Percentiles rank a stretch among this genome's conserved stretches.
Conservation (phyloP, 441 rosid species). For the Gossypium trilobum region DNA sequence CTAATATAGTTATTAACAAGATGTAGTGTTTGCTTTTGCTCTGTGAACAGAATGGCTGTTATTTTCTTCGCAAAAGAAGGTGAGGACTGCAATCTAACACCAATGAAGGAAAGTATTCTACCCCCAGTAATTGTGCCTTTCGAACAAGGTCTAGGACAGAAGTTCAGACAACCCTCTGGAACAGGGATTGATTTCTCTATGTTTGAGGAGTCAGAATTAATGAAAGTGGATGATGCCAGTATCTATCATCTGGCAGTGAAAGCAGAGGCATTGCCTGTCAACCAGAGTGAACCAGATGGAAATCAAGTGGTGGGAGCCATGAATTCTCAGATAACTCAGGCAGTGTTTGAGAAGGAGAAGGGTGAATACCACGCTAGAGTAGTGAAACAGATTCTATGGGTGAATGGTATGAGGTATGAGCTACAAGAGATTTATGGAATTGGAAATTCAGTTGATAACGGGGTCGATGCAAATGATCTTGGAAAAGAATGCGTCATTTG, state of each 20-base stretch:
- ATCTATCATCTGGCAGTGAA: conserved; percentile 70
- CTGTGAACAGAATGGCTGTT: conserved; percentile 49
- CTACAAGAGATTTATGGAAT: conserved; percentile 92
- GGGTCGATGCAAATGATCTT: conserved; percentile 66
- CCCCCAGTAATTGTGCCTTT: conserved; percentile 61
- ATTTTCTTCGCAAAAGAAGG: conserved; percentile 85
- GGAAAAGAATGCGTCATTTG: conserved; percentile 95
- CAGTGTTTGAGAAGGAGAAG: conserved; percentile 71
- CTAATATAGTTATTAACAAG: conserved; percentile 3
- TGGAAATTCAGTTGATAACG: conserved; percentile 69
- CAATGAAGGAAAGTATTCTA: conserved; percentile 52
- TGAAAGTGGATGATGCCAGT: conserved; percentile 35
- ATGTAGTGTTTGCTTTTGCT: conserved; percentile 8
- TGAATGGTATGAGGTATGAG: conserved; percentile 57
- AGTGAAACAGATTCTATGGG: conserved; percentile 80
- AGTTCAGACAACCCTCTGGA: conserved; percentile 70
- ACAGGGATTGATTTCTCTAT: conserved; percentile 61
- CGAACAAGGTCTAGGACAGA: conserved; percentile 77
- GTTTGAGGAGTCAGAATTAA: conserved; percentile 54
- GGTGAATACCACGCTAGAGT: conserved; percentile 61
- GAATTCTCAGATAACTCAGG: conserved; percentile 77
- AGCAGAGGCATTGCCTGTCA: conserved; percentile 54
- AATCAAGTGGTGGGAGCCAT: conserved; percentile 28
- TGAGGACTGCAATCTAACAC: conserved; percentile 46
- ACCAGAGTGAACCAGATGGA: conserved; percentile 41